phyloP scores from a whole-genome alignment of 139 green algal species.

The Coelastrella sp. region DNA sequence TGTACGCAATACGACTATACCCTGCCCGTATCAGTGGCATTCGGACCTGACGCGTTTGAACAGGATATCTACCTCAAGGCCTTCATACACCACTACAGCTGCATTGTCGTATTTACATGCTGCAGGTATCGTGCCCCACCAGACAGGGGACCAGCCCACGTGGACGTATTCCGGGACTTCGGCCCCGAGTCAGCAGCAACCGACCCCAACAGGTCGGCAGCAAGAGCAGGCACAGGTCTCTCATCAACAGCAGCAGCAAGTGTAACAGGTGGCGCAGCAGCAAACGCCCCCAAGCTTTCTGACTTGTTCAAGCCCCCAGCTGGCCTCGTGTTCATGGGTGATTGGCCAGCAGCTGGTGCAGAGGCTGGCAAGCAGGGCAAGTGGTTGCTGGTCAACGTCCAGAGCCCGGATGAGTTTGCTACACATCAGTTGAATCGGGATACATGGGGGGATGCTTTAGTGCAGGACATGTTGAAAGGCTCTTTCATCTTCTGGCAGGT shows the following conservation, averaged over 20 bases:
- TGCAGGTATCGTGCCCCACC: slow-evolving; percentile 31
- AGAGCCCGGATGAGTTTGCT: slow-evolving; percentile 84
- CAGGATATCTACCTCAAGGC: no score
- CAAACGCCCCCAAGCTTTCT: slow-evolving; percentile 54
- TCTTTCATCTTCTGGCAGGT: slow-evolving; percentile 91
- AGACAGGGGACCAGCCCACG: slow-evolving; percentile 44
- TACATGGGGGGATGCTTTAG: slow-evolving; percentile 79
- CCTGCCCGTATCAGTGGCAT: neutral
- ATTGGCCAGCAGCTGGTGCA: slow-evolving; percentile 66
- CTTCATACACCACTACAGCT: no score
- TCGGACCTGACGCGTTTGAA: no score
- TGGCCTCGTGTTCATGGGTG: slow-evolving; percentile 73
- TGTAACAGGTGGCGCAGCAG: neutral
- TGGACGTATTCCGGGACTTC: slow-evolving; percentile 80
- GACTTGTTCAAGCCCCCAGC: slow-evolving; percentile 79
- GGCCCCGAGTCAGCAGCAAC: slow-evolving; percentile 41
- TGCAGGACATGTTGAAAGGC: slow-evolving; percentile 75
- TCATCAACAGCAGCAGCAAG: neutral
- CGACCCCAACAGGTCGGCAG: slow-evolving; percentile 11
- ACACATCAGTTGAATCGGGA: slow-evolving; percentile 88
- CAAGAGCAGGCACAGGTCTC: neutral
- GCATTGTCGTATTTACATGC: no score
- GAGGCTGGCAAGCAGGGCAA: slow-evolving; percentile 50
- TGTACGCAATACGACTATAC: neutral
- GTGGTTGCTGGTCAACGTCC: slow-evolving; percentile 91